These are phyloP conservation scores for Zymoseptoria ardabiliae DNA, from an alignment of 2,329 filamentous ascomycete species.

Conservation along the genomic window DNA sequence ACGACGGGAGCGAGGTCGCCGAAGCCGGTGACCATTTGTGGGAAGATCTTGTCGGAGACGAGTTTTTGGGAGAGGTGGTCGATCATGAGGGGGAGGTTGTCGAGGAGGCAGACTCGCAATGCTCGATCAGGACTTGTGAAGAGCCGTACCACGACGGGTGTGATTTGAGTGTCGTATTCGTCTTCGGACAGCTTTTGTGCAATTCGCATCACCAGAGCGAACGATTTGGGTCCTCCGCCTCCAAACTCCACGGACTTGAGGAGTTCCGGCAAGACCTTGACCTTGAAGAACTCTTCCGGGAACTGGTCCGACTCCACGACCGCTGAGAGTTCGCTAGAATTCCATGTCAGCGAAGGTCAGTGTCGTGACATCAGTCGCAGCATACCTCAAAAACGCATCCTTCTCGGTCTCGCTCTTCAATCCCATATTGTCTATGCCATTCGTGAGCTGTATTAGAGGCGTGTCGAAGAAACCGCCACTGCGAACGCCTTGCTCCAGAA, in stretches of 20 bases:
- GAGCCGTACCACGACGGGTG: constrained; percentile 76
- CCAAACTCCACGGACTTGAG: constrained; percentile 99
- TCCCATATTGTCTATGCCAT: constrained; percentile 86
- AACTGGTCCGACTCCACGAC: constrained; percentile 74
- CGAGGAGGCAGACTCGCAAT: constrained; percentile 81
- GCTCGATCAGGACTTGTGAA: constrained; percentile 90
- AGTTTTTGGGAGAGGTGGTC: constrained; percentile 79
- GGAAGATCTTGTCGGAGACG: constrained; percentile 95
- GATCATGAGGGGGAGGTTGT: constrained; percentile 85
- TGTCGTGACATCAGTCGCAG: background rate
- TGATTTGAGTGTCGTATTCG: constrained; percentile 78
- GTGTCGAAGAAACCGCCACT: constrained; percentile 86
- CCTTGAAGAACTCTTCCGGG: constrained; percentile 95
- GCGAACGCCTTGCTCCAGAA: constrained; percentile 81
- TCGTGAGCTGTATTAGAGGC: constrained; percentile 81
- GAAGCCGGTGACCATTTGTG: constrained; percentile 92
- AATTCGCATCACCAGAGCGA: constrained; percentile 84
- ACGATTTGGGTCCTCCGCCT: constrained; percentile 86
- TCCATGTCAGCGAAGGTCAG: background rate
- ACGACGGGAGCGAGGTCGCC: constrained; percentile 86
- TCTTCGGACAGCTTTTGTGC: constrained; percentile 78
- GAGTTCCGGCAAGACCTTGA: constrained; percentile 89
- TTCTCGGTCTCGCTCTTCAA: constrained; percentile 79
- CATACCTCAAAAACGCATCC: constrained; percentile 70
- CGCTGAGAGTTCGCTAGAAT: constrained; percentile 63